Base-by-base conservation (phyloP, 441 rosid species). In the Pelargonium fulgidum region DNA sequence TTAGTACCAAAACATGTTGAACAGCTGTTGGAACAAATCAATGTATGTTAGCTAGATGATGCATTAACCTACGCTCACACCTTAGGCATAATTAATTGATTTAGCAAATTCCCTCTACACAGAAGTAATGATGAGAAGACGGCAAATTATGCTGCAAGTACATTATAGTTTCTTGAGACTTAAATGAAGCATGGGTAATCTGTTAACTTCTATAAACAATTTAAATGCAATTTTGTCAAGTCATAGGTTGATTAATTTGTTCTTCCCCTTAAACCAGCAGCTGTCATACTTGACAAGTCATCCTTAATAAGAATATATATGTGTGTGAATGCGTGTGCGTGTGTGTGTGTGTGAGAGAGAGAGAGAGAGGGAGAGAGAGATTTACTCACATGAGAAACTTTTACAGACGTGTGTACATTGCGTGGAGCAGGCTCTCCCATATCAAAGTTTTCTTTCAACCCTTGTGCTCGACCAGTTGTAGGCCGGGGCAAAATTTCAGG, bases 401-500 rank as follows among this genome's bases (percentile, higher is more conserved):
- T 89, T 33, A 90, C 93, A n/a, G 95, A 90, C 12, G 95, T 92
- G 70, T 90, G 91, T n/a, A 92, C 58, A 72, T 83, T 84, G 65
- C 95, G 82, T 0, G 87, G 85, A 11, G 79, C 87, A 73, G 84
- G 85, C 74, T 88, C 92, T 65, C 90, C 94, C 79, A 92, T 72
- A 77, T 85, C 79, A 67, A 87, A 84, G 78, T 81, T 89, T 67
- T 91, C 97, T 62, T 87, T 86, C 61, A 75, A 70, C 9, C 89
- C 94, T 82, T 84, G 77, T 9, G 96, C 84, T 1, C 92, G 89
- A 17, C 72, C 85, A 26, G 87, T 72, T 64, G 88, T 77, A 4
- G 89, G 83, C 39, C 98, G 86, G 0, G 99, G 94, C 71, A 85
- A 77, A 58, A 90, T 94, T 83, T 92, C 97, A 6, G 94, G 97